Evolutionary conservation across 83 land plant genomes (phyloP).

Genomic region (Picea mariana): DNA sequence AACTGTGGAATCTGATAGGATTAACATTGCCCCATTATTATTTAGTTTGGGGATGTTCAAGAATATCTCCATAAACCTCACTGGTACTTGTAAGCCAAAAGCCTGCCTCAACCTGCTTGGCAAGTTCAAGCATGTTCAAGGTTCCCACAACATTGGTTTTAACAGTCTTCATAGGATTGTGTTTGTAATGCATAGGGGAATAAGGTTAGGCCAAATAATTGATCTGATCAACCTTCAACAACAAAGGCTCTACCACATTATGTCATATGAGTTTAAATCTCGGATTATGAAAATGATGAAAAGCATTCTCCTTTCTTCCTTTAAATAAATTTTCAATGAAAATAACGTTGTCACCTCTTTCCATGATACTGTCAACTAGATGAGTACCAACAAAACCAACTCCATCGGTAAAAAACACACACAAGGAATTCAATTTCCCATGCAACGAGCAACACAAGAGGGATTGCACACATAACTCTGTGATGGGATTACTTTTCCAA

Average conservation of each 20-base stretch:
- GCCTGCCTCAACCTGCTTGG: slow-evolving; percentile 85
- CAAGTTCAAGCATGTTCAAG: slow-evolving; percentile 88
- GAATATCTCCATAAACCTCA: slow-evolving; percentile 94
- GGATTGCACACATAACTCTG: neutral
- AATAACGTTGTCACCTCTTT: slow-evolving; percentile 84
- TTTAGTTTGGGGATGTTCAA: slow-evolving; percentile 94
- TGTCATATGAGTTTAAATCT: slow-evolving; percentile 89
- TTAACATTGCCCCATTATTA: slow-evolving; percentile 89
- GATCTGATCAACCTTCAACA: slow-evolving; percentile 97
- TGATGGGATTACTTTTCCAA: slow-evolving; percentile 5
- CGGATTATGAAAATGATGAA: slow-evolving; percentile 87
- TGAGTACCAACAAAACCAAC: slow-evolving; percentile 92
- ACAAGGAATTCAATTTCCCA: slow-evolving; percentile 18
- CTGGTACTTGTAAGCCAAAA: slow-evolving; percentile 89
- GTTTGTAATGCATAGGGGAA: slow-evolving; percentile 95
- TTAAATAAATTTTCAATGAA: slow-evolving; percentile 96
- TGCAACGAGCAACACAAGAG: slow-evolving; percentile 3
- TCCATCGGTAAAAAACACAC: slow-evolving; percentile 88
- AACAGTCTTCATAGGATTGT: slow-evolving; percentile 95
- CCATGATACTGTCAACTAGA: slow-evolving; percentile 86
- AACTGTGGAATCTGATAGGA: slow-evolving; percentile 51
- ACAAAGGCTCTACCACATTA: slow-evolving; percentile 91
- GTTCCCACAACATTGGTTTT: slow-evolving; percentile 98
- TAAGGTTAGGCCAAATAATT: slow-evolving; percentile 97
- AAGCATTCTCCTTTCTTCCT: slow-evolving; percentile 93